phyloP scores from a whole-genome alignment of 495 filamentous ascomycete species.

The Hypoxylon fuscum region DNA sequence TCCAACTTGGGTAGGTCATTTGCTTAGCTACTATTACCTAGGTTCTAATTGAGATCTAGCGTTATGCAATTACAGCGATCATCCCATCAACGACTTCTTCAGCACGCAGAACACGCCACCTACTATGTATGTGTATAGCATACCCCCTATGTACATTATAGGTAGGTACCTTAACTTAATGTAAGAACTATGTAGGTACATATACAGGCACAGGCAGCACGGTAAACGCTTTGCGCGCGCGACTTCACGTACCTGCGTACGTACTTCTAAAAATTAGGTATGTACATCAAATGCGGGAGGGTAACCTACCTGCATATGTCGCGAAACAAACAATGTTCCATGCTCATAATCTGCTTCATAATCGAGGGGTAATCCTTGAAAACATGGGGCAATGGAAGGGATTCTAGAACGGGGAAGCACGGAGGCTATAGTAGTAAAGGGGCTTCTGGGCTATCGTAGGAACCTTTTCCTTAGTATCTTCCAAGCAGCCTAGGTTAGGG shows the following conservation, averaged over 20 bases:
- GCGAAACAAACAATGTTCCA: slow-evolving; percentile 27
- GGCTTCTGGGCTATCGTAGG: background rate
- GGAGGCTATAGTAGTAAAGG: slow-evolving; percentile 7
- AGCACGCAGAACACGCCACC: background rate
- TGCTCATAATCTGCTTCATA: background rate
- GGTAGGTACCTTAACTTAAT: background rate
- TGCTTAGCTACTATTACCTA: slow-evolving; percentile 4
- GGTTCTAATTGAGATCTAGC: background rate
- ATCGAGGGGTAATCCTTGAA: background rate
- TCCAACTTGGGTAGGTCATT: background rate
- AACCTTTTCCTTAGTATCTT: slow-evolving; percentile 11
- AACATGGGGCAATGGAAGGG: background rate
- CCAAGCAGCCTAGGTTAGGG: background rate
- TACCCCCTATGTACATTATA: background rate
- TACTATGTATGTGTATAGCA: too few species aligned
- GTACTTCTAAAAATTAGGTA: too few species aligned
- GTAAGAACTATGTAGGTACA: too few species aligned
- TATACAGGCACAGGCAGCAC: too few species aligned
- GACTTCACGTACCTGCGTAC: too few species aligned
- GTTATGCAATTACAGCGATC: slow-evolving; percentile 6
- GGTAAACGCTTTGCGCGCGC: too few species aligned
- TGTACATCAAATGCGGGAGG: too few species aligned
- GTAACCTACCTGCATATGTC: slow-evolving; percentile 4
- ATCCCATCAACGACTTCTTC: slow-evolving; percentile 8
- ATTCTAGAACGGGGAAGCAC: slow-evolving; percentile 21